Evolutionary conservation across 2,329 filamentous ascomycete genomes (phyloP), one percentile per base, ranked within the genome.

Genomic region (Truncatella angustata): DNA sequence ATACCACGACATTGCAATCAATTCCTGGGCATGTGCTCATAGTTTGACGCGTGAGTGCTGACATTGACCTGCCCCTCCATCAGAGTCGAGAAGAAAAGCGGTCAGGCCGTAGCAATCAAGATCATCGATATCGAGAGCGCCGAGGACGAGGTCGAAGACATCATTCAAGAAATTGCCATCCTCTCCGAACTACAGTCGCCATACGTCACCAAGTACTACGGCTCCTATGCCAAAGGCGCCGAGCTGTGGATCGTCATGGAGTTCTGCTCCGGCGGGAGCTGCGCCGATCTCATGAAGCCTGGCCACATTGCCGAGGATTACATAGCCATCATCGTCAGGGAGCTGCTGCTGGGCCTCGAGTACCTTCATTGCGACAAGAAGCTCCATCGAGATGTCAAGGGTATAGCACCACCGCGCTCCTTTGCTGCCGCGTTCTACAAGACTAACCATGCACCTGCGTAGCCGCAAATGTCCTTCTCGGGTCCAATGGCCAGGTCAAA

Each of bases 221-320:
- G 94, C 60, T 97, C 93, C 52, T 97, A 94, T 66, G 85, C 96
- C 61, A 96, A 96, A 66, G 94, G 93, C 21, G 94, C 92, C 2
- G 90, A 97, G 74, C 75, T 99, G 63, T 99, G 94, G 94, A 99
- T 99, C 62, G 91, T 97, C 69, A 99, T 99, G 94, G 94, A 99
- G 71, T 99, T 94, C 66, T 99, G 94, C 72, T 92, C 93, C 1
- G 94, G 94, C 20, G 94, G 94, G 4, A 97, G 93, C 72, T 97
- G 94, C 66, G 91, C 90, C 44, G 94, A 97, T 68, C 76, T 99
- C 56, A 89, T 99, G 87, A 96, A 96, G 74, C 91, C 94, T 0
- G 94, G 94, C 21, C 74, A 87, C 36, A 93, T 99, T 55, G 84
- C 87, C 18, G 94, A 99, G 73, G 91, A 96, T 60, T 97, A 97